Conservation (phyloP, 768 basidiomycete species). For the Boletus sp. region DNA sequence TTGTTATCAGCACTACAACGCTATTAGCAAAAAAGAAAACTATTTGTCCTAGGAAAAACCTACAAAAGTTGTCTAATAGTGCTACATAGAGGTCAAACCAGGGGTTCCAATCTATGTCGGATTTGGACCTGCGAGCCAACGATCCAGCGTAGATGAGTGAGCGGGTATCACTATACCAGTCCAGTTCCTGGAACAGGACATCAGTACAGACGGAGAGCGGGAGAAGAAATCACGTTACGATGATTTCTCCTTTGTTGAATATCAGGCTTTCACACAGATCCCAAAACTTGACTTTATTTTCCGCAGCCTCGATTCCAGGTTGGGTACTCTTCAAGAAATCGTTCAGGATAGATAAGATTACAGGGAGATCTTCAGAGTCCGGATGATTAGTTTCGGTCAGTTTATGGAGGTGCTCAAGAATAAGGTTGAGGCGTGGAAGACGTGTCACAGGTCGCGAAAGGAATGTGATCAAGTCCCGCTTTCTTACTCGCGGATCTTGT, state of each 20-base stretch:
- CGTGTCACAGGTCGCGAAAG: slow-evolving; percentile 85
- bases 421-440: slow-evolving; percentile 75
- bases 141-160: slow-evolving; percentile 67
- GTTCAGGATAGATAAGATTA: slow-evolving; percentile 64
- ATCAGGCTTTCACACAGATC: slow-evolving; percentile 71
- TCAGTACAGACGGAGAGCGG: slow-evolving; percentile 1
- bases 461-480: slow-evolving; percentile 78
- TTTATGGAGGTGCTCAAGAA: slow-evolving; percentile 69
- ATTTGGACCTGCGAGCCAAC: slow-evolving; percentile 57
- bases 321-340: slow-evolving; percentile 82
- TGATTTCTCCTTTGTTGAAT: slow-evolving; percentile 77
- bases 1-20: slow-evolving; percentile 58
- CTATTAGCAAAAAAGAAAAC: slow-evolving; percentile 1
- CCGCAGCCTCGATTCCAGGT: slow-evolving; percentile 89
- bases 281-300: slow-evolving; percentile 88
- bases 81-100: slow-evolving; percentile 72
- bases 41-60: slow-evolving; percentile 23
- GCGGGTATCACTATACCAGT: slow-evolving; percentile 72
- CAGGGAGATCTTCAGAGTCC: slow-evolving; percentile 73
- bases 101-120: slow-evolving; percentile 63
- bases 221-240: slow-evolving; percentile 47
- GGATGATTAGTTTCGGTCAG: slow-evolving; percentile 72
- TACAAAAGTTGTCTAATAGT: slow-evolving; percentile 77
- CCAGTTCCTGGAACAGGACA: slow-evolving; percentile 62
- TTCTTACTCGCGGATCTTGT: slow-evolving; percentile 63